phyloP scores from a whole-genome alignment of 2,329 filamentous ascomycete genomes.

The Trichoderma aggressivum region DNA sequence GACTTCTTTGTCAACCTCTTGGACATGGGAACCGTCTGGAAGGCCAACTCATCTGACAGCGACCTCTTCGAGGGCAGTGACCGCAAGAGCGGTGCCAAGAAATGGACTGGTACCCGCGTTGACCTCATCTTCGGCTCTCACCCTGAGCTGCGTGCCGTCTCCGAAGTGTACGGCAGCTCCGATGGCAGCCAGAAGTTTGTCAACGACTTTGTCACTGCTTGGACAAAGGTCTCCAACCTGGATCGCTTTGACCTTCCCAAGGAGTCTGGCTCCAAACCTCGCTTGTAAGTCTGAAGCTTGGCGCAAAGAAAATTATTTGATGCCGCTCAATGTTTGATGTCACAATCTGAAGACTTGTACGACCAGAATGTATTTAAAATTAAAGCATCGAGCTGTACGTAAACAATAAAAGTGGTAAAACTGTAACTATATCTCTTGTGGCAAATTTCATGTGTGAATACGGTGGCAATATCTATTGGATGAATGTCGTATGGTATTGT shows the following conservation, averaged over 20 bases:
- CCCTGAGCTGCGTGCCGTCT: conserved; percentile 65
- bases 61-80: conserved; percentile 63
- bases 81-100: conserved; percentile 61
- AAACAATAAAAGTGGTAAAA: background rate
- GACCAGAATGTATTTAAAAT: conserved; percentile 6
- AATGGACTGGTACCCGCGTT: conserved; percentile 66
- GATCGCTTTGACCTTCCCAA: conserved; percentile 63
- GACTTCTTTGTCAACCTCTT: conserved; percentile 82
- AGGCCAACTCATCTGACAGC: conserved; percentile 36
- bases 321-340: background rate
- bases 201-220: conserved; percentile 67
- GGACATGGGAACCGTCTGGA: conserved; percentile 63
- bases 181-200: conserved; percentile 63
- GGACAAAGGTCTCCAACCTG: conserved; percentile 72
- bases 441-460: no score
- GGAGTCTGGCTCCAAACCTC: conserved; percentile 19
- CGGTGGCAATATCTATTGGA: no score
- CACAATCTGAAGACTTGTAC: background rate
- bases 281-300: conserved; percentile 1
- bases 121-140: conserved; percentile 74
- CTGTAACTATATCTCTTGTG: no score
- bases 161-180: conserved; percentile 64
- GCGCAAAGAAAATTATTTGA: background rate
- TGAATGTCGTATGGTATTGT: background rate
- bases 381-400: background rate